phyloP scores from a whole-genome alignment of 164 flowering plant genomes.

The Magnolia officinalis region DNA sequence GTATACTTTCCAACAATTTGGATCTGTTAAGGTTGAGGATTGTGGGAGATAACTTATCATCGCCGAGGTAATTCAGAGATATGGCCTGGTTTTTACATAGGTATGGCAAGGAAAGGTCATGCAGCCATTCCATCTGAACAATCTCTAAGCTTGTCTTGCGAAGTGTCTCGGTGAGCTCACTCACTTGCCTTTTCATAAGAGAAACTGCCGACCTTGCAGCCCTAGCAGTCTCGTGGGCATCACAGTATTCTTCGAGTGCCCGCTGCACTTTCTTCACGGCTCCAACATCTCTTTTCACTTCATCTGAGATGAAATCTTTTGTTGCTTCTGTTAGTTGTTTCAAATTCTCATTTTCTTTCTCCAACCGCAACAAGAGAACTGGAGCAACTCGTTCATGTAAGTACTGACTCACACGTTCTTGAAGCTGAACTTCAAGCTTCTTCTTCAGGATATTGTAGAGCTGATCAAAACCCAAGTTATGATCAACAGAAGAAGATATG shows the following conservation, averaged over 20 bases:
- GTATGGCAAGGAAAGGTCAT: slow-evolving; percentile 41
- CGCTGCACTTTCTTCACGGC: slow-evolving; percentile 56
- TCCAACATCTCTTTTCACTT: slow-evolving; percentile 41
- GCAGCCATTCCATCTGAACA: slow-evolving; percentile 88
- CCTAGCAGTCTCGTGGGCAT: slow-evolving; percentile 85
- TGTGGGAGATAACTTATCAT: slow-evolving; percentile 46
- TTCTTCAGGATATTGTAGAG: slow-evolving; percentile 56
- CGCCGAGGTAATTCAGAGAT: slow-evolving; percentile 43
- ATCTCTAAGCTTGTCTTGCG: slow-evolving; percentile 64
- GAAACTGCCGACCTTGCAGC: slow-evolving; percentile 84
- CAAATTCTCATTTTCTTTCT: slow-evolving; percentile 59
- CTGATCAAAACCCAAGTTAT: slow-evolving; percentile 80
- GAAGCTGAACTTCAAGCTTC: slow-evolving; percentile 69
- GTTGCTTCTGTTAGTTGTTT: slow-evolving; percentile 35
- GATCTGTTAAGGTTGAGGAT: slow-evolving; percentile 59
- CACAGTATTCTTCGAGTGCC: slow-evolving; percentile 90
- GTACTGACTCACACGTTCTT: slow-evolving; percentile 53
- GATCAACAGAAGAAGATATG: slow-evolving; percentile 64
- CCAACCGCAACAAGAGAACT: slow-evolving; percentile 48
- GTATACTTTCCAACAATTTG: slow-evolving; percentile 62
- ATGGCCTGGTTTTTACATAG: slow-evolving; percentile 41
- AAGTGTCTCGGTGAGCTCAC: slow-evolving; percentile 67
- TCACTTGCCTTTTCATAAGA: slow-evolving; percentile 61
- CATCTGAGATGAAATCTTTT: slow-evolving; percentile 41
- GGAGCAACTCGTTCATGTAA: slow-evolving; percentile 67